A percentile compares a stretch with the other conserved stretches of the same genome.
These are phyloP conservation scores for Aureobasidium leucospermi DNA, from an alignment of 2,329 filamentous ascomycete species.

Conservation along the genomic window DNA sequence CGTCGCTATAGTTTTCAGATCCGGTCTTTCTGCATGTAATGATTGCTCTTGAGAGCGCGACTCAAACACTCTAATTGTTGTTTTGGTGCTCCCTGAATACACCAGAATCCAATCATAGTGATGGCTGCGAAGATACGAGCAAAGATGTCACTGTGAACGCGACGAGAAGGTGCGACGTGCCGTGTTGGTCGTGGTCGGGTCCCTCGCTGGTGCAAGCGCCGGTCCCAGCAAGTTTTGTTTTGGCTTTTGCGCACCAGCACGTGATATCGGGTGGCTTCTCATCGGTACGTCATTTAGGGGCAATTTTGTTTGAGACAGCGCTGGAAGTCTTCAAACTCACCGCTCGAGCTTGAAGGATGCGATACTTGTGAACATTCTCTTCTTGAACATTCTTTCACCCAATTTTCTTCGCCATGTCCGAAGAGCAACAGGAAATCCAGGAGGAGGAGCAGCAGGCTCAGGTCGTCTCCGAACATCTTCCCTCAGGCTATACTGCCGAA, in stretches of 20 bases:
- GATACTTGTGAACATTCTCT: neutral
- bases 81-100: no score
- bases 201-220: neutral
- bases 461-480: conserved; percentile 16
- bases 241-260: neutral
- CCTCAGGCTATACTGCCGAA: conserved; percentile 16
- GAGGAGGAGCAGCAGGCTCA: conserved; percentile 6
- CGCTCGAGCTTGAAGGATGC: neutral
- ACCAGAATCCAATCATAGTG: neutral
- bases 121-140: neutral
- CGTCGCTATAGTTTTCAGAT: no score
- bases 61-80: neutral
- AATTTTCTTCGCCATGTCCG: neutral
- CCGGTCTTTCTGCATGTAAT: no score
- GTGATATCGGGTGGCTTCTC: conserved; percentile 7
- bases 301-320: conserved; percentile 4
- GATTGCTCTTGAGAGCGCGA: neutral
- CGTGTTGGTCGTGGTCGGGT: neutral
- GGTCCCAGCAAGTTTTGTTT: neutral
- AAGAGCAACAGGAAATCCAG: neutral
- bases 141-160: conserved; percentile 1
- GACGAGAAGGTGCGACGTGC: neutral
- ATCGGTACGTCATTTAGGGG: conserved; percentile 2
- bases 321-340: neutral
- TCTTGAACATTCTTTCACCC: neutral